These are phyloP conservation scores for Zychaea mexicana DNA, from an alignment of 371 early-diverging fungal genomes.

Conservation along the genomic window DNA sequence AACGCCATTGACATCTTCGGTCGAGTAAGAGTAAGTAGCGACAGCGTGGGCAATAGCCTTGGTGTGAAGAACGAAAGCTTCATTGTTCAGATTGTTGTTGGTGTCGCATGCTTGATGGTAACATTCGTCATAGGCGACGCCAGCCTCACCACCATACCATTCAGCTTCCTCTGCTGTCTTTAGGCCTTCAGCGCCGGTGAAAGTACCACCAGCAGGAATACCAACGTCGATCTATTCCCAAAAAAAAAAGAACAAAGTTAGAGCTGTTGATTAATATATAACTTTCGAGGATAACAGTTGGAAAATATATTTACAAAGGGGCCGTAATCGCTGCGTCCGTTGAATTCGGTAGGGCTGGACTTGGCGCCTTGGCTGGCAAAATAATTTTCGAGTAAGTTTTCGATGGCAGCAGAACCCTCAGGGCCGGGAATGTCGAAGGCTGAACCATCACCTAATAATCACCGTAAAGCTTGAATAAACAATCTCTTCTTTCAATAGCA, in stretches of 20 bases:
- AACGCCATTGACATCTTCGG: constrained; percentile 12
- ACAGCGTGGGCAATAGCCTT: constrained; percentile 17
- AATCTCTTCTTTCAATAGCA: no score
- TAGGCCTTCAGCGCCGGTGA: constrained; percentile 66
- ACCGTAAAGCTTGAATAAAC: no score
- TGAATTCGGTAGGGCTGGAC: constrained; percentile 29
- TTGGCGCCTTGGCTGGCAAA: constrained; percentile 47
- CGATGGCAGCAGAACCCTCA: constrained; percentile 48
- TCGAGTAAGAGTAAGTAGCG: constrained; percentile 12
- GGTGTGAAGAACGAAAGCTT: constrained; percentile 17
- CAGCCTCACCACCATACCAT: constrained; percentile 69
- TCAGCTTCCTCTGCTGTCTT: constrained; percentile 60
- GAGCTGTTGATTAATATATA: no score
- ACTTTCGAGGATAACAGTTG: no score
- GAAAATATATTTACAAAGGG: constrained; percentile 52
- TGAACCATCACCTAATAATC: constrained; percentile 21
- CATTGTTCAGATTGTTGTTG: constrained; percentile 13
- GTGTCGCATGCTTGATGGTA: constrained; percentile 50
- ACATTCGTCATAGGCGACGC: constrained; percentile 68
- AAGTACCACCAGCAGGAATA: constrained; percentile 63
- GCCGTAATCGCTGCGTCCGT: constrained; percentile 48
- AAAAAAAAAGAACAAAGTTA: no score
- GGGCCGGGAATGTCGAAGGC: constrained; percentile 32
- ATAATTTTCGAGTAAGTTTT: constrained; percentile 55
- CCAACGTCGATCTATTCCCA: no score